Percentiles rank a stretch among this genome's conserved stretches.
These are phyloP conservation scores for Colletotrichum godetiae DNA, from an alignment of 2,329 filamentous ascomycete genomes.

Conservation along the genomic window DNA sequence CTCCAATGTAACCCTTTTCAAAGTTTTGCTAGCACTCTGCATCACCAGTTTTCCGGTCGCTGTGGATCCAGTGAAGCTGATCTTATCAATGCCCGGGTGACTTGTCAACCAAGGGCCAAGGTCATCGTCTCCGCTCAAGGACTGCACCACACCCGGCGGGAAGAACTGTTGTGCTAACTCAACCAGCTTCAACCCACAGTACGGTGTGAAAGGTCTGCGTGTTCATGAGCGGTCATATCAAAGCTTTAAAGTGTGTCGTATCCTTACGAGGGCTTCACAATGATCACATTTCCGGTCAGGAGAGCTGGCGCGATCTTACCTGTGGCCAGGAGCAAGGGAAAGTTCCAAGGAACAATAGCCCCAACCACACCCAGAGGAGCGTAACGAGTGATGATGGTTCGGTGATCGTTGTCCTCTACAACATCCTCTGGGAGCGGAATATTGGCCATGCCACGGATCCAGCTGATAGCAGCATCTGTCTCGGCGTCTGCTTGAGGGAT, in stretches of 20 bases:
- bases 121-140: conserved; percentile 68
- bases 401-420: conserved; percentile 51
- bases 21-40: conserved; percentile 62
- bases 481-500: conserved; percentile 41
- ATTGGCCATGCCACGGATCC: conserved; percentile 43
- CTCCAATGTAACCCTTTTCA: conserved; percentile 72
- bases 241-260: not conserved
- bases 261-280: conserved; percentile 63
- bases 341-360: conserved; percentile 66
- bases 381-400: conserved; percentile 47
- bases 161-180: conserved; percentile 69
- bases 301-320: conserved; percentile 68
- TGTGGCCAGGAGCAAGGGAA: conserved; percentile 62
- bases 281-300: conserved; percentile 65
- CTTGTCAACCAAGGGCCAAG: conserved; percentile 68
- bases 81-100: conserved; percentile 71
- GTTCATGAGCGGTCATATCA: not conserved
- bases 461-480: conserved; percentile 39
- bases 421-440: conserved; percentile 50
- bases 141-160: conserved; percentile 72
- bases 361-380: conserved; percentile 53
- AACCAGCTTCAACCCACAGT: conserved; percentile 68
- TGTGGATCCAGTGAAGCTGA: conserved; percentile 72
- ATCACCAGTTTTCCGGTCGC: conserved; percentile 71
- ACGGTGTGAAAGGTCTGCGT: conserved; percentile 62